Conservation (phyloP, 2,329 filamentous ascomycete species). For the Lecanicillium sp. region DNA sequence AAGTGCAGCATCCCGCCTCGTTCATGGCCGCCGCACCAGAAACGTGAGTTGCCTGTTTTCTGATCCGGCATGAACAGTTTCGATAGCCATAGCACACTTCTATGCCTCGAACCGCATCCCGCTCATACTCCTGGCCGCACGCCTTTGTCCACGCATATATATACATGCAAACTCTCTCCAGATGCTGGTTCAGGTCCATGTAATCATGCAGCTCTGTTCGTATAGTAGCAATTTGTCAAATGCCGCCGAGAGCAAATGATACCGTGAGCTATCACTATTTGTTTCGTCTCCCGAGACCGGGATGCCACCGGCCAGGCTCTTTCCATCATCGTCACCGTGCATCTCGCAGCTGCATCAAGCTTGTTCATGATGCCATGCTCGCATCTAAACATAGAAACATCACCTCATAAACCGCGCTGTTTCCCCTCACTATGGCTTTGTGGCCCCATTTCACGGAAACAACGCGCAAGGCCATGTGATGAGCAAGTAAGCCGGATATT, state of each 20-base stretch:
- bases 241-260: neutral
- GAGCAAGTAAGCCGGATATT: neutral
- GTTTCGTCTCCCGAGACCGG: neutral
- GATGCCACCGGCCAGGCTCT: neutral
- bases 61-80: neutral
- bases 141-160: neutral
- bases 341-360: too few species aligned
- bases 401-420: neutral
- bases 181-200: neutral
- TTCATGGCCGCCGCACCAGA: neutral
- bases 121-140: too few species aligned
- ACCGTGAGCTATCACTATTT: neutral
- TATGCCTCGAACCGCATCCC: too few species aligned
- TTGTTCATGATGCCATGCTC: neutral
- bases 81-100: too few species aligned
- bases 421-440: too few species aligned
- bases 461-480: neutral
- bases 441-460: too few species aligned
- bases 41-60: neutral
- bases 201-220: neutral
- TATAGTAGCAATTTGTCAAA: neutral
- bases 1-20: neutral
- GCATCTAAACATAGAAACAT: conserved; percentile 1
- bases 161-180: neutral
- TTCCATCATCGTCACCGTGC: too few species aligned